These are phyloP conservation scores for Carex littledalei DNA, from an alignment of 176 grass and related monocot species.

Conservation along the genomic window DNA sequence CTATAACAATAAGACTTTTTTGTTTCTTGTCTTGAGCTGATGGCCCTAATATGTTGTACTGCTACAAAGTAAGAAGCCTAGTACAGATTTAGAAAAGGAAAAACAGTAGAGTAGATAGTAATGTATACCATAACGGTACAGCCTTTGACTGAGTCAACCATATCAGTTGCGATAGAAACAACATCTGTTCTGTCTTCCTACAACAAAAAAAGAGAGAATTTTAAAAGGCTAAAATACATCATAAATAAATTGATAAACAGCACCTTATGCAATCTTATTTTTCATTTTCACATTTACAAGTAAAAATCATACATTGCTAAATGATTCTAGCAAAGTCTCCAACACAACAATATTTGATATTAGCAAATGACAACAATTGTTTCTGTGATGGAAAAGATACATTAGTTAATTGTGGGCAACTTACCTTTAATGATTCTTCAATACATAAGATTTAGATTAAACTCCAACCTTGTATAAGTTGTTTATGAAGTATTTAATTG, in stretches of 20 bases:
- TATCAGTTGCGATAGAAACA: constrained; percentile 34
- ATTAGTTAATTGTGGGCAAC: neutral
- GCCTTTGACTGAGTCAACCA: constrained; percentile 55
- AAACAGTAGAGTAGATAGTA: neutral
- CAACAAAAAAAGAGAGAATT: neutral
- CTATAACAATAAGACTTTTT: neutral
- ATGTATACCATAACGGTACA: constrained; percentile 36
- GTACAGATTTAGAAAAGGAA: neutral
- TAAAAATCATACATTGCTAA: neutral
- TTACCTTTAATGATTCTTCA: neutral
- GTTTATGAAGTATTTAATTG: neutral
- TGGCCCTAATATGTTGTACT: neutral
- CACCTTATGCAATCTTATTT: neutral
- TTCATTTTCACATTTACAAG: neutral
- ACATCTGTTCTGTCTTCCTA: constrained; percentile 48
- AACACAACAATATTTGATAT: neutral
- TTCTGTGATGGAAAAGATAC: neutral
- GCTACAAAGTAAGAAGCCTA: neutral
- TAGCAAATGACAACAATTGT: neutral
- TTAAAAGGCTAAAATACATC: constrained; percentile 8
- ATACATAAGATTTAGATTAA: neutral
- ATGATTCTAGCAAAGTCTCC: neutral
- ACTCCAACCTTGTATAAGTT: neutral
- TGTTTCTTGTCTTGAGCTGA: neutral
- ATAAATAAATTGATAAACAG: constrained; percentile 9